Base-by-base conservation (phyloP, 1,139 yeast species). In the Pichia sp. region DNA sequence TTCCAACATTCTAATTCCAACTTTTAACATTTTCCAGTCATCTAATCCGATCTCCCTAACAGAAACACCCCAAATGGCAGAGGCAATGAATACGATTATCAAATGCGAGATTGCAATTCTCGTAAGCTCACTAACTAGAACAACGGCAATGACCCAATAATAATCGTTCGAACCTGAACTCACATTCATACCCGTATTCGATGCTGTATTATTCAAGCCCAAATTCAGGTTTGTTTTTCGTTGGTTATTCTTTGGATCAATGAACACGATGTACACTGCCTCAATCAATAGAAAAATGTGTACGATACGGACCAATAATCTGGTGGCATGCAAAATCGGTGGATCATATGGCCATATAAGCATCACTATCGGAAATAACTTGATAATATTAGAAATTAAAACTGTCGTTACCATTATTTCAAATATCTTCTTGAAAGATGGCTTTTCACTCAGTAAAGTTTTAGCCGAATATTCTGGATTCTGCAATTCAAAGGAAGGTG, bases 281-380 rank as follows among this genome's bases (percentile, higher is more conserved):
- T 64, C 67, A 9, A 63, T 52, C 7, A 63, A 53, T 28, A 64
- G 53, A 12, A 60, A 55, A 9, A 60, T 37, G 44, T 63, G 63
- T 17, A 65, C 58, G 7, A 62, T 46, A 28, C 60, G 58, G 15
- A 65, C 63, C 21, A 63, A 50, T 17, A 57, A 52, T 47, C 66
- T 54, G 1, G 67, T 65, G 27, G 63, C 52, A 38, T 61, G 58
- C 24, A 66, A 52, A 8, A 84, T 72, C 0, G 86, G 75, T 8
- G 87, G 77, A 60, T 93, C 97, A 61, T 93, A 93, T 1, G 96
- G 93, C 99, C 99, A 93, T 33, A 94, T 91, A 34, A 93, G 72
- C 91, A 91, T 91, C 32, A 93, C 71, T n/a, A 94, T 85, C 0
- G 99, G 99, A 53, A 91, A 84, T 21, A 93, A 72, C 60, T 85